phyloP scores from a whole-genome alignment of 2,329 filamentous ascomycete genomes.

The Phyllosticta paracitricarpa region DNA sequence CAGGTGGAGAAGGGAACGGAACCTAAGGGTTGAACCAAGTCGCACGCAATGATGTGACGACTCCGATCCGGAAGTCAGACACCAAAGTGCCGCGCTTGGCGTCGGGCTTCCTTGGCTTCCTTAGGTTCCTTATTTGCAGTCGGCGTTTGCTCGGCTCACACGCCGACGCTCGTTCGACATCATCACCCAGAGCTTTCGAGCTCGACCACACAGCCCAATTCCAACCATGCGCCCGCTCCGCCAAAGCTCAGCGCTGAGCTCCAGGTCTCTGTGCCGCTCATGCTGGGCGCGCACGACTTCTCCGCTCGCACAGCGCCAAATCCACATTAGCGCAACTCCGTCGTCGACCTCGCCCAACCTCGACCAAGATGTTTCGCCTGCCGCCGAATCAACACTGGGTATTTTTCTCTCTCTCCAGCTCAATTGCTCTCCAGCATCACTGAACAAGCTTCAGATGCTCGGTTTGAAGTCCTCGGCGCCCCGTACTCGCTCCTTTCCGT shows the following conservation, averaged over 20 bases:
- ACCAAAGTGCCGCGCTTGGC: background rate
- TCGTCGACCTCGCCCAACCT: constrained; percentile 30
- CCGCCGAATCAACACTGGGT: constrained; percentile 9
- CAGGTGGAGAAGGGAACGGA: background rate
- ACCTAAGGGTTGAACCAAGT: background rate
- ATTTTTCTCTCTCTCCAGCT: background rate
- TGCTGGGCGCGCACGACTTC: constrained; percentile 11
- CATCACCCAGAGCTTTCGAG: background rate
- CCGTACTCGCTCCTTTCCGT: constrained; percentile 92
- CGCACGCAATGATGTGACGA: constrained; percentile 1
- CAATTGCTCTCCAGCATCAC: constrained; percentile 1
- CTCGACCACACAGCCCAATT: background rate
- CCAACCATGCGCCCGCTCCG: constrained; percentile 7
- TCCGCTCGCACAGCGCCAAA: constrained; percentile 21
- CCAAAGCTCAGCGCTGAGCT: constrained; percentile 4
- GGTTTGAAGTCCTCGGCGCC: constrained; percentile 85
- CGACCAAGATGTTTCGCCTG: constrained; percentile 17
- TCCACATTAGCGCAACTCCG: constrained; percentile 38
- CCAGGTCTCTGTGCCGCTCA: constrained; percentile 7
- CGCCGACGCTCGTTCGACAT: background rate
- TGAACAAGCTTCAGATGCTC: constrained; percentile 56
- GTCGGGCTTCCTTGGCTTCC: background rate
- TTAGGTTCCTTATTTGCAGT: background rate
- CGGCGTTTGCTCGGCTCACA: background rate
- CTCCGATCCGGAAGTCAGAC: background rate